A percentile compares a stretch with the other conserved stretches of the same genome.
These are phyloP conservation scores for Cruciata laevipes DNA, from an alignment of 257 asterid species.

Conservation along the genomic window DNA sequence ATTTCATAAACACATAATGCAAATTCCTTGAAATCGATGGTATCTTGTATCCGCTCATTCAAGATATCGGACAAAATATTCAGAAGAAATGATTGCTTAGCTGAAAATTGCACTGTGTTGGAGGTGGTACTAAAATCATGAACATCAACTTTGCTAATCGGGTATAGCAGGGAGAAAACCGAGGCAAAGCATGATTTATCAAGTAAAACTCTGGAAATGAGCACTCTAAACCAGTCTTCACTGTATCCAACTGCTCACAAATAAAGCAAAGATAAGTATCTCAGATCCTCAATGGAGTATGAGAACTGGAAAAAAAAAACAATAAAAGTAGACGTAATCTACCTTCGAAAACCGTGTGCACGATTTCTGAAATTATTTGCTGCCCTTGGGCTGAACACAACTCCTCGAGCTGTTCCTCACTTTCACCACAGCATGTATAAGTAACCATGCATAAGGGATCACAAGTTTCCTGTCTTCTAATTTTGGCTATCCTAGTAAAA, in stretches of 20 bases:
- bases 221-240: constrained; percentile 60
- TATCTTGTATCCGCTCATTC: constrained; percentile 39
- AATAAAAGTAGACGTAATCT: constrained; percentile 1
- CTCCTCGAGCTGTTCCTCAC: constrained; percentile 23
- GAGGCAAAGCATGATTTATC: constrained; percentile 34
- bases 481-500: constrained; percentile 51
- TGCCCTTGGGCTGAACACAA: constrained; percentile 47
- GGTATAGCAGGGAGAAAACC: constrained; percentile 41
- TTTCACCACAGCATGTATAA: constrained; percentile 51
- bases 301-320: neutral
- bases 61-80: constrained; percentile 46
- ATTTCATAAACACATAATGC: constrained; percentile 34
- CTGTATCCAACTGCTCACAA: constrained; percentile 55
- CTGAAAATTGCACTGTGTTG: constrained; percentile 26
- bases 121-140: constrained; percentile 11
- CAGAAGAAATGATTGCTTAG: constrained; percentile 49
- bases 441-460: constrained; percentile 77
- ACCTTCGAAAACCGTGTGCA: constrained; percentile 56
- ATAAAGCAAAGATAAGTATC: constrained; percentile 8
- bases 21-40: constrained; percentile 34
- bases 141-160: constrained; percentile 15
- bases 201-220: constrained; percentile 53
- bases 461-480: constrained; percentile 47
- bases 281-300: neutral
- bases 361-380: constrained; percentile 35